Evolutionary conservation across 116 monocot species (phyloP).

Genomic region (Papilionanthe hybrid): DNA sequence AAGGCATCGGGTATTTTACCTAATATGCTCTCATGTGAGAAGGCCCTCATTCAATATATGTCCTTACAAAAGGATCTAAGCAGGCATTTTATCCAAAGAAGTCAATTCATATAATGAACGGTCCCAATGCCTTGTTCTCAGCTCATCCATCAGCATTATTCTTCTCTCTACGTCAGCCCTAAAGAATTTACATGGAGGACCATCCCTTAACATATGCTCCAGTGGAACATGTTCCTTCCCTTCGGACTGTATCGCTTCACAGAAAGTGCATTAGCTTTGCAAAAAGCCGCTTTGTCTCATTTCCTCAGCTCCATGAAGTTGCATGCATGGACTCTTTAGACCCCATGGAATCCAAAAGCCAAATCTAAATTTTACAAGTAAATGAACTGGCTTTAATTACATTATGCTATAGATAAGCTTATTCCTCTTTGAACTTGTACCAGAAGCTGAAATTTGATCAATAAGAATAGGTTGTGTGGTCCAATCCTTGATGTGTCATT

Average conservation of each 20-base stretch:
- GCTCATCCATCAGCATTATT: constrained; percentile 1
- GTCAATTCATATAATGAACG: neutral
- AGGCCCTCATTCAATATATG: too few relatives aligned
- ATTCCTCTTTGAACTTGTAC: too few relatives aligned
- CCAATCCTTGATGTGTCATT: too few relatives aligned
- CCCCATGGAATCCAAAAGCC: neutral
- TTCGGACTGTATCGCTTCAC: too few relatives aligned
- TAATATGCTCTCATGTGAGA: too few relatives aligned
- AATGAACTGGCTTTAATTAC: neutral
- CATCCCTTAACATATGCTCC: too few relatives aligned
- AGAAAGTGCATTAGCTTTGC: too few relatives aligned
- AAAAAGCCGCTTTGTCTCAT: too few relatives aligned
- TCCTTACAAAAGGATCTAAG: neutral
- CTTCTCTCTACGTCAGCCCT: neutral
- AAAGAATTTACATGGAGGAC: neutral
- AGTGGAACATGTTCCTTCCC: too few relatives aligned
- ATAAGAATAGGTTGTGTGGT: too few relatives aligned
- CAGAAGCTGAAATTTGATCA: too few relatives aligned
- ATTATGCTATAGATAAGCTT: neutral
- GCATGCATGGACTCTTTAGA: neutral
- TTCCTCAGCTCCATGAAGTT: neutral
- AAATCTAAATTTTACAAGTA: neutral
- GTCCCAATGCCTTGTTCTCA: neutral
- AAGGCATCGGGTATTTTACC: too few relatives aligned
- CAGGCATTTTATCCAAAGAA: neutral